Percentiles rank a stretch among this genome's conserved stretches.
Conservation (phyloP, 805 yeast genomes). For the Jamesozyma spencerorum region DNA sequence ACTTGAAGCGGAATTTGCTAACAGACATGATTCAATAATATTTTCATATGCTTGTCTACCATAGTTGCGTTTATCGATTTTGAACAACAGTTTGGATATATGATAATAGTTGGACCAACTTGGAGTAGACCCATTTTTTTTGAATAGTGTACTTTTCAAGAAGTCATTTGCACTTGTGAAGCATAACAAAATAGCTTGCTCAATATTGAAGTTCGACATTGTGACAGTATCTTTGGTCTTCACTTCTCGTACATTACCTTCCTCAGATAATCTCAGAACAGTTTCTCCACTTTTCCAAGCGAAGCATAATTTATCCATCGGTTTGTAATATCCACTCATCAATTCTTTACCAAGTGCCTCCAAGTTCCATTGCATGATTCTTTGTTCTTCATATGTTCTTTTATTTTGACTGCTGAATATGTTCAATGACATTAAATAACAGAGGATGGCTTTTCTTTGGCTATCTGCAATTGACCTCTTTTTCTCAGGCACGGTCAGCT, state of each 20-base stretch:
- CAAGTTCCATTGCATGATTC: slow-evolving; percentile 12
- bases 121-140: slow-evolving; percentile 2
- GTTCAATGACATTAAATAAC: slow-evolving; percentile 58
- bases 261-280: slow-evolving; percentile 12
- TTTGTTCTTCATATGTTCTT: slow-evolving; percentile 10
- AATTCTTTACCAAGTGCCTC: slow-evolving; percentile 21
- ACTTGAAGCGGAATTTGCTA: slow-evolving; percentile 32
- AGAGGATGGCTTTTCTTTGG: slow-evolving; percentile 62
- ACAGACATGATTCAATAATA: slow-evolving; percentile 36
- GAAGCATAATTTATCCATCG: slow-evolving; percentile 57
- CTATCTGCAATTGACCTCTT: slow-evolving; percentile 50
- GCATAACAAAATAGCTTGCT: slow-evolving; percentile 23
- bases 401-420: slow-evolving; percentile 3
- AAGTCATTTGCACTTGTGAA: slow-evolving; percentile 16
- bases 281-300: slow-evolving; percentile 19
- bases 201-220: slow-evolving; percentile 25
- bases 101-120: slow-evolving; percentile 60
- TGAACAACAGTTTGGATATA: slow-evolving; percentile 48
- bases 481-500: slow-evolving; percentile 52
- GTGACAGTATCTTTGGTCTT: slow-evolving; percentile 6
- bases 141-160: slow-evolving; percentile 21
- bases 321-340: slow-evolving; percentile 48
- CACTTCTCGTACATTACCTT: slow-evolving; percentile 12
- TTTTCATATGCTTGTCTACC: slow-evolving; percentile 14
- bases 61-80: slow-evolving; percentile 31